A percentile compares a stretch with the other conserved stretches of the same genome.
These are phyloP conservation scores for Durio zibethinus DNA, from an alignment of 345 rosid genomes.

Conservation along the genomic window DNA sequence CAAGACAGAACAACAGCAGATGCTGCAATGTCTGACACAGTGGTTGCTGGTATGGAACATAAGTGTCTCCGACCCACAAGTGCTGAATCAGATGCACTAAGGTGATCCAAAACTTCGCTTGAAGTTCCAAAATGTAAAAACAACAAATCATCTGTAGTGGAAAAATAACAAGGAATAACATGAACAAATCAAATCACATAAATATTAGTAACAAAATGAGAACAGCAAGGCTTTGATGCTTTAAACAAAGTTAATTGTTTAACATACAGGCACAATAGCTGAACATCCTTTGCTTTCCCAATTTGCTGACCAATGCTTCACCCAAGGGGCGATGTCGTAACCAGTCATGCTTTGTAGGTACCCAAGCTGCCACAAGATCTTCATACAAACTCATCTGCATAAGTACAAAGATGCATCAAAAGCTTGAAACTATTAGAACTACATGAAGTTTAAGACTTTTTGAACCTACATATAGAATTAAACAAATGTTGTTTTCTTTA, in stretches of 20 bases:
- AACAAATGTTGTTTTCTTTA: not conserved
- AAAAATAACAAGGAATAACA: constrained; percentile 19
- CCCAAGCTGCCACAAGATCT: constrained; percentile 98
- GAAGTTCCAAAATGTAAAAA: constrained; percentile 98
- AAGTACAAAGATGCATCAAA: not conserved
- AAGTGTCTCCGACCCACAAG: constrained; percentile 89
- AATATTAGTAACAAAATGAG: constrained; percentile 9
- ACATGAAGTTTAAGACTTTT: not conserved
- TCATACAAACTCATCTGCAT: constrained; percentile 95
- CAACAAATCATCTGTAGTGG: constrained; percentile 65
- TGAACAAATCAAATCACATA: constrained; percentile 6
- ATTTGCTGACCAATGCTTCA: constrained; percentile 55
- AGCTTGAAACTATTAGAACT: not conserved
- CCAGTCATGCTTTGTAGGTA: constrained; percentile 91
- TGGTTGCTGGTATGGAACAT: constrained; percentile 91
- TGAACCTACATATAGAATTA: not conserved
- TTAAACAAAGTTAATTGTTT: not conserved
- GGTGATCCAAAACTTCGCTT: constrained; percentile 92
- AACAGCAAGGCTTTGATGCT: constrained; percentile 1
- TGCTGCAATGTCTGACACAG: constrained; percentile 83
- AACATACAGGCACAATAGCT: constrained; percentile 85
- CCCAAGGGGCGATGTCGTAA: constrained; percentile 65
- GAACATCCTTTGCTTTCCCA: constrained; percentile 76
- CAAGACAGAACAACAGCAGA: constrained; percentile 86
- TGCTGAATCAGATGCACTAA: constrained; percentile 70